Evolutionary conservation across 306 rosid species (phyloP), one percentile per base, ranked within the genome.

Genomic region (Citrullus colocynthis): DNA sequence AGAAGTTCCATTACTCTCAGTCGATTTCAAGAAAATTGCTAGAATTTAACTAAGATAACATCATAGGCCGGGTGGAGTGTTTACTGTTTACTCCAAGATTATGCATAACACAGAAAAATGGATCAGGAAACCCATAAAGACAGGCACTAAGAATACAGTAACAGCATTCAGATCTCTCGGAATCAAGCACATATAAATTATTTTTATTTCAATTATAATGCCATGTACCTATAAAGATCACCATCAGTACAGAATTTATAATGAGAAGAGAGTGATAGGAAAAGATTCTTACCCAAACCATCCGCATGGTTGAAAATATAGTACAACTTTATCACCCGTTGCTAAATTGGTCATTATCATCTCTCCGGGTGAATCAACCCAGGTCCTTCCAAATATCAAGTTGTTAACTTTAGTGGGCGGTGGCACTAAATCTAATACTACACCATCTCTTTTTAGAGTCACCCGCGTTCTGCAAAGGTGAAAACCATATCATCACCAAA

Each of bases 281-380:
- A 78, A 62, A 63, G 52, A 74, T 62, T 37, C n/a, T 56, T 77
- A 91, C 98, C 98, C 98, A 79, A 93, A 89, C 97, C 98, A 93
- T 60, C 98, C 98, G 74, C 97, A 91, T 70, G 96, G 97, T 90
- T 94, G 98, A 86, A 94, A 89, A 84, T 88, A 91, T 63, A 90
- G 77, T 71, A 91, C 91, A 74, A 84, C 97, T 85, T 94, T 94
- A 88, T 94, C 97, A 44, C 96, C 97, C 15, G 98, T 91, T 18
- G 91, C 80, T 82, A 87, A 81, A 88, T 91, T 94, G 4, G 91
- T 87, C 93, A 94, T 89, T 78, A 91, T 79, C 95, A 94, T 91
- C 82, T 91, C 97, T 81, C 97, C 98, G 8, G 96, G 94, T 56
- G 97, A 91, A 84, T 94, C 98, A 78, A 90, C 86, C 98, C 97